Conservation (phyloP, 2,329 filamentous ascomycete species). For the Dothistroma pini region DNA sequence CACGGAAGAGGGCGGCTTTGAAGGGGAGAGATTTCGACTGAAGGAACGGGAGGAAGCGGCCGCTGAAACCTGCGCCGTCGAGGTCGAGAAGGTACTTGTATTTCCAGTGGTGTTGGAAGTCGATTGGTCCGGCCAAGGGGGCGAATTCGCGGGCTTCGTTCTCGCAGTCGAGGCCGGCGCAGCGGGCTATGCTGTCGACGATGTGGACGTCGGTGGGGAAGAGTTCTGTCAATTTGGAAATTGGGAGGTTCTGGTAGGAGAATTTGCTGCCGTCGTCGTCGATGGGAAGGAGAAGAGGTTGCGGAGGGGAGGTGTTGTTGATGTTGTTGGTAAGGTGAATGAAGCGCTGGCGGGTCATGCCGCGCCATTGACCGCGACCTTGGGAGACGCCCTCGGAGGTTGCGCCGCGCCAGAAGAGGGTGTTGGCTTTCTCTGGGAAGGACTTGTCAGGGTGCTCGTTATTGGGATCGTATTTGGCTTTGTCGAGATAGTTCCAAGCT, state of each 20-base stretch:
- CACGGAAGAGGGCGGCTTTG: slow-evolving; percentile 66
- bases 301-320: slow-evolving; percentile 47
- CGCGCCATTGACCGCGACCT: slow-evolving; percentile 57
- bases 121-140: slow-evolving; percentile 40
- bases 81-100: slow-evolving; percentile 69
- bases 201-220: slow-evolving; percentile 59
- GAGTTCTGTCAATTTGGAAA: slow-evolving; percentile 52
- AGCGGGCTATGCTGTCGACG: slow-evolving; percentile 56
- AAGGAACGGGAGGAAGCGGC: slow-evolving; percentile 62
- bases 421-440: slow-evolving; percentile 61
- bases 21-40: slow-evolving; percentile 66
- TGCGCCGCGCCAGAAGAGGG: slow-evolving; percentile 71
- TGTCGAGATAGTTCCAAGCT: slow-evolving; percentile 59
- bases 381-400: slow-evolving; percentile 55
- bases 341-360: slow-evolving; percentile 66
- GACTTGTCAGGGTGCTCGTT: slow-evolving; percentile 49
- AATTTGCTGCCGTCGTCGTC: slow-evolving; percentile 38
- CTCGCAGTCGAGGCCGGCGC: slow-evolving; percentile 51
- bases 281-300: slow-evolving; percentile 56
- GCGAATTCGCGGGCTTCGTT: slow-evolving; percentile 53
- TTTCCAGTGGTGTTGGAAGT: slow-evolving; percentile 58
- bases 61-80: slow-evolving; percentile 65
- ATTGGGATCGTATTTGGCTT: slow-evolving; percentile 51
- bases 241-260: slow-evolving; percentile 54
- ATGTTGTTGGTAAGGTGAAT: slow-evolving; percentile 64